These are phyloP conservation scores for Chenopodium suecicum DNA, from an alignment of 148 eudicot species.

Conservation along the genomic window DNA sequence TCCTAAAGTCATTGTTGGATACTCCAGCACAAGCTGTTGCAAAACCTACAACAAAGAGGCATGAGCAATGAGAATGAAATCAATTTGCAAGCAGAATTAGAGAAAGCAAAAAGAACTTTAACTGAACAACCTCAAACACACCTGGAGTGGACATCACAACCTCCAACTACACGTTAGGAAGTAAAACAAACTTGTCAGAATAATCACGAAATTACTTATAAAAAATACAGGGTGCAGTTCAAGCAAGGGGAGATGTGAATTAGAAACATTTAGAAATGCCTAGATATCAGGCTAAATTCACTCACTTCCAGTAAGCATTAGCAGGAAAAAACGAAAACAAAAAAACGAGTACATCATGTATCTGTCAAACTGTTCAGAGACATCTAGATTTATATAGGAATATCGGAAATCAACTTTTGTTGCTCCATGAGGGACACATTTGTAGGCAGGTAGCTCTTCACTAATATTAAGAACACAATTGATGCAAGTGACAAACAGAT, in stretches of 20 bases:
- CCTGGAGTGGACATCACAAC: conserved; percentile 77
- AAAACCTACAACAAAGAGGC: conserved; percentile 45
- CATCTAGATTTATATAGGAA: background rate
- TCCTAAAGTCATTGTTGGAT: conserved; percentile 56
- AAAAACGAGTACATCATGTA: background rate
- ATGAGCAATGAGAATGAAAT: conserved; percentile 7
- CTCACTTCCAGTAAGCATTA: background rate
- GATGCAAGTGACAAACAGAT: background rate
- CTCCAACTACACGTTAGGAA: conserved; percentile 55
- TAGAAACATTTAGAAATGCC: background rate
- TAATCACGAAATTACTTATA: background rate
- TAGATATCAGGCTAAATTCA: background rate
- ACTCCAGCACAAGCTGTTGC: conserved; percentile 47
- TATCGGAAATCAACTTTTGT: background rate
- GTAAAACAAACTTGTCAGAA: conserved; percentile 17
- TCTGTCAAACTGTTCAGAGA: background rate
- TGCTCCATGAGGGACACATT: background rate
- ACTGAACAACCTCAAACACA: conserved; percentile 66
- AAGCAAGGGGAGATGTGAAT: background rate
- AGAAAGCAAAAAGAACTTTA: background rate
- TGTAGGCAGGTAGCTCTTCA: background rate
- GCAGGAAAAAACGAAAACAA: background rate
- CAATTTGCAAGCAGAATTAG: background rate
- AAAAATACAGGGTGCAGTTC: background rate
- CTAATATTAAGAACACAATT: background rate